phyloP scores from a whole-genome alignment of 2,329 filamentous ascomycete genomes.

The Piedraia hortae region DNA sequence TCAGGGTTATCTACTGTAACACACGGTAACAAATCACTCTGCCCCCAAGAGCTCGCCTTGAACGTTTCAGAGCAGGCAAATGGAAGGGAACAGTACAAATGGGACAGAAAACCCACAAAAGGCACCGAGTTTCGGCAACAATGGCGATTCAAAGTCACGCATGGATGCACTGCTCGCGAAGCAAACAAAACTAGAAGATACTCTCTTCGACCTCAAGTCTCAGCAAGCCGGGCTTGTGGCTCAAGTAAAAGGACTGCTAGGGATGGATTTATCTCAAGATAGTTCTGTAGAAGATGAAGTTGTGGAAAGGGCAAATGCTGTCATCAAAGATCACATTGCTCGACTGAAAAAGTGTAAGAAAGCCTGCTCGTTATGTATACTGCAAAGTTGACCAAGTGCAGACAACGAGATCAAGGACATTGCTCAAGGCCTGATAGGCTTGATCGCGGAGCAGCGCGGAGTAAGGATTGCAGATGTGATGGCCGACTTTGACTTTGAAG shows the following conservation, averaged over 20 bases:
- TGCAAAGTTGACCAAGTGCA: slow-evolving; percentile 1
- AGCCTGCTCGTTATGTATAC: too few relatives aligned
- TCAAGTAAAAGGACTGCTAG: slow-evolving; percentile 7
- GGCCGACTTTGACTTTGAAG: slow-evolving; percentile 20
- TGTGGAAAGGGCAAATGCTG: slow-evolving; percentile 20
- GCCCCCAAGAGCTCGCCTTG: too few relatives aligned
- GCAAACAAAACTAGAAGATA: slow-evolving; percentile 19
- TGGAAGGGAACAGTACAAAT: too few relatives aligned
- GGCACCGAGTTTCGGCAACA: too few relatives aligned
- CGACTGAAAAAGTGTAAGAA: slow-evolving; percentile 28
- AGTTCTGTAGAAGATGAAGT: slow-evolving; percentile 9
- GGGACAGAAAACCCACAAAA: too few relatives aligned
- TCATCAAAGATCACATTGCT: slow-evolving; percentile 34
- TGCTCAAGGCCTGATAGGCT: slow-evolving; percentile 34
- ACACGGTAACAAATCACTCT: too few relatives aligned
- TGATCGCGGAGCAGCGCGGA: slow-evolving; percentile 37
- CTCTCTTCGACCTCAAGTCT: slow-evolving; percentile 19
- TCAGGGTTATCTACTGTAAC: too few relatives aligned
- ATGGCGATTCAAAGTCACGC: slow-evolving; percentile 4
- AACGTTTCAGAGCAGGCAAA: too few relatives aligned
- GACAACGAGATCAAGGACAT: slow-evolving; percentile 45
- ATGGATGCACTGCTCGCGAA: slow-evolving; percentile 5
- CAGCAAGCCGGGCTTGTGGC: slow-evolving; percentile 15
- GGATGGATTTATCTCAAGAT: slow-evolving; percentile 6
- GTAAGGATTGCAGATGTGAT: slow-evolving; percentile 24